phyloP scores from a whole-genome alignment of 805 yeast genomes.

The Ogataea pilisensis region DNA sequence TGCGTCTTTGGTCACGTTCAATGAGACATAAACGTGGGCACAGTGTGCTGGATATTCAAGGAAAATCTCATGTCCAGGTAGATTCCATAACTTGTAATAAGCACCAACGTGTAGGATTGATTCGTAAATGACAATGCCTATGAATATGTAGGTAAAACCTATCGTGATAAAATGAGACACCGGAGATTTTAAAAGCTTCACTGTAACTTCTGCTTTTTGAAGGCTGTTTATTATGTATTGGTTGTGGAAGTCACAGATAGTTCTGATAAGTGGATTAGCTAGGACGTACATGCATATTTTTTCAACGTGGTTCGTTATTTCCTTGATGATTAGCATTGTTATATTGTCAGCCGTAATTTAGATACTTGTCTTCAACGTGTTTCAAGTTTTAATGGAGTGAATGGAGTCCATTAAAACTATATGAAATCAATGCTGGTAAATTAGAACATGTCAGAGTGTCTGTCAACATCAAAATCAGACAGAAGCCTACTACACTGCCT shows the following conservation, averaged over 20 bases:
- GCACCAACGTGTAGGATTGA: slow-evolving; percentile 21
- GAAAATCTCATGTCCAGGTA: slow-evolving; percentile 49
- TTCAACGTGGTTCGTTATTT: not conserved
- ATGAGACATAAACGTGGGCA: slow-evolving; percentile 61
- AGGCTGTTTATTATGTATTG: slow-evolving; percentile 13
- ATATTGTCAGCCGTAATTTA: not conserved
- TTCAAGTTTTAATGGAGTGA: too few relatives aligned
- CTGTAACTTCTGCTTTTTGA: slow-evolving; percentile 16
- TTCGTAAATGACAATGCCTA: slow-evolving; percentile 23
- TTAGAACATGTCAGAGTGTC: too few relatives aligned
- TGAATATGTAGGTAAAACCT: slow-evolving; percentile 20
- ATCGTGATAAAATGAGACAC: slow-evolving; percentile 25
- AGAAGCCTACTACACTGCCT: too few relatives aligned
- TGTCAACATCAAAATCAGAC: too few relatives aligned
- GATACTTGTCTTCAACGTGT: not conserved
- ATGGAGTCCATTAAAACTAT: too few relatives aligned
- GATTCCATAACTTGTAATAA: slow-evolving; percentile 23
- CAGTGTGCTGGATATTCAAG: slow-evolving; percentile 75
- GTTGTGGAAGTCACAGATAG: slow-evolving; percentile 1
- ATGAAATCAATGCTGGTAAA: too few relatives aligned
- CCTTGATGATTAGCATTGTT: not conserved
- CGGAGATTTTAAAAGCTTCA: slow-evolving; percentile 19
- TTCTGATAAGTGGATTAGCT: not conserved
- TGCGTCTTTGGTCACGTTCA: slow-evolving; percentile 35
- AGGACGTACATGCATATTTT: not conserved